Conservation (phyloP, 495 filamentous ascomycete genomes). For the Talaromyces trachyspermus region DNA sequence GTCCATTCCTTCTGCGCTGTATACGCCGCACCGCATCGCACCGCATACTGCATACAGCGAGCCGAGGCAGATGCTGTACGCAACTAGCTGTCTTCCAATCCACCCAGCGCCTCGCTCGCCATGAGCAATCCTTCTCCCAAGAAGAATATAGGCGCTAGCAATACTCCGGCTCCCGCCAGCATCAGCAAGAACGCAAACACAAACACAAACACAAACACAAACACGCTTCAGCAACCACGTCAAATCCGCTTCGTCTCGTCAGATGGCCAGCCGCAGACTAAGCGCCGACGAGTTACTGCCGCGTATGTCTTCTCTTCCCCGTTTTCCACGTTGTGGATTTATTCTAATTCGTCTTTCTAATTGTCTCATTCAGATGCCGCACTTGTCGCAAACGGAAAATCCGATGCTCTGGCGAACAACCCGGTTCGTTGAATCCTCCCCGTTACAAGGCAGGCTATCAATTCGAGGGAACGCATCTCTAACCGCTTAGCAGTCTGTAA, state of each 20-base stretch:
- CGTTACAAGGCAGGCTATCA: slow-evolving; percentile 7
- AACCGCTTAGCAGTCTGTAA: slow-evolving; percentile 43
- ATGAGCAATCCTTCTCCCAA: slow-evolving; percentile 41
- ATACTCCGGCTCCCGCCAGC: background rate
- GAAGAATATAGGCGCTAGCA: slow-evolving; percentile 24
- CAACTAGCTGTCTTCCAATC: background rate
- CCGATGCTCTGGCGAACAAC: slow-evolving; percentile 71
- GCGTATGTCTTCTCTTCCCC: slow-evolving; percentile 48
- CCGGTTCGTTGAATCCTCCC: slow-evolving; percentile 29
- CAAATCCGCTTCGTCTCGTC: slow-evolving; percentile 74
- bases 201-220: too few relatives aligned
- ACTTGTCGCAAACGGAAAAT: slow-evolving; percentile 81
- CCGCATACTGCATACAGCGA: too few relatives aligned
- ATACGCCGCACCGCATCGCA: too few relatives aligned
- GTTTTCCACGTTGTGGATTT: slow-evolving; percentile 7
- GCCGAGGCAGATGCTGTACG: background rate
- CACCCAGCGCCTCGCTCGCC: slow-evolving; percentile 31
- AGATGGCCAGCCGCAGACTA: slow-evolving; percentile 73
- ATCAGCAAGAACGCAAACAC: slow-evolving; percentile 9
- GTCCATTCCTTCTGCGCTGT: too few relatives aligned
- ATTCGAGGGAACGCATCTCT: too few relatives aligned
- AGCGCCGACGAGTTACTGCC: slow-evolving; percentile 72
- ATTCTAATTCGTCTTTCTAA: slow-evolving; percentile 3
- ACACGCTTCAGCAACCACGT: slow-evolving; percentile 30
- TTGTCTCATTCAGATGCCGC: slow-evolving; percentile 47